A percentile compares a stretch with the other conserved stretches of the same genome.
Conservation (phyloP, 192 early-diverging fungal genomes). For the Thamnidium elegans region DNA sequence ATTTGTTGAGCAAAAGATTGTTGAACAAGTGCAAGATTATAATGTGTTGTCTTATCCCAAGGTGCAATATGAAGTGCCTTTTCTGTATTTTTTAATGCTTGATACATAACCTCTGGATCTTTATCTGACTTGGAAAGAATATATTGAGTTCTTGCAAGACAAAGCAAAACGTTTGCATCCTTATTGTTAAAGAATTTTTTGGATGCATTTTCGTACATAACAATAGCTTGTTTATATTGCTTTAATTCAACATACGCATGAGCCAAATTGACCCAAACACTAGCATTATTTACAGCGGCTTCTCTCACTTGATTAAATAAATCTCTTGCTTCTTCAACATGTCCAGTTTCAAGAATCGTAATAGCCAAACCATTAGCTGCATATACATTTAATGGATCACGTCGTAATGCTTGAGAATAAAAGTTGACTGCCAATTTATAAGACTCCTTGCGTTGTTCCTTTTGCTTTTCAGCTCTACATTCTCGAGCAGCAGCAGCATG, state of each 20-base stretch:
- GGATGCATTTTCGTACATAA: conserved; percentile 65
- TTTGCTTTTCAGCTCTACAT: conserved; percentile 39
- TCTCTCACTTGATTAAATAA: conserved; percentile 59
- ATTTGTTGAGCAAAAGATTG: conserved; percentile 79
- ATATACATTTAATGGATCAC: conserved; percentile 69
- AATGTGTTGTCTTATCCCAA: conserved; percentile 56
- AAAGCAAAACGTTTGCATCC: conserved; percentile 50
- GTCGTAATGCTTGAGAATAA: conserved; percentile 69
- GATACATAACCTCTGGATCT: conserved; percentile 56
- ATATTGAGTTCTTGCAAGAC: conserved; percentile 56
- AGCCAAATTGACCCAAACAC: conserved; percentile 71
- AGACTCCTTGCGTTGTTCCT: conserved; percentile 34
- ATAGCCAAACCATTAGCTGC: conserved; percentile 88
- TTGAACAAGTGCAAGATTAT: conserved; percentile 79
- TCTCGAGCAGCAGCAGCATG: conserved; percentile 65
- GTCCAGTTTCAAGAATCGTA: conserved; percentile 69
- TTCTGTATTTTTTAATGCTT: conserved; percentile 52
- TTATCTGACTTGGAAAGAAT: conserved; percentile 63
- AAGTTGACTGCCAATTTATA: conserved; percentile 79
- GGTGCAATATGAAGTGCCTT: conserved; percentile 46
- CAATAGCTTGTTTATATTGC: conserved; percentile 71
- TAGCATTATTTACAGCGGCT: conserved; percentile 40
- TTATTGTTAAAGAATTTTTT: conserved; percentile 51
- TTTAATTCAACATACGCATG: conserved; percentile 73
- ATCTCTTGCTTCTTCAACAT: conserved; percentile 56